These are phyloP conservation scores for Ceratocystiopsis sp. DNA, from an alignment of 2,329 filamentous ascomycete genomes.

Conservation along the genomic window DNA sequence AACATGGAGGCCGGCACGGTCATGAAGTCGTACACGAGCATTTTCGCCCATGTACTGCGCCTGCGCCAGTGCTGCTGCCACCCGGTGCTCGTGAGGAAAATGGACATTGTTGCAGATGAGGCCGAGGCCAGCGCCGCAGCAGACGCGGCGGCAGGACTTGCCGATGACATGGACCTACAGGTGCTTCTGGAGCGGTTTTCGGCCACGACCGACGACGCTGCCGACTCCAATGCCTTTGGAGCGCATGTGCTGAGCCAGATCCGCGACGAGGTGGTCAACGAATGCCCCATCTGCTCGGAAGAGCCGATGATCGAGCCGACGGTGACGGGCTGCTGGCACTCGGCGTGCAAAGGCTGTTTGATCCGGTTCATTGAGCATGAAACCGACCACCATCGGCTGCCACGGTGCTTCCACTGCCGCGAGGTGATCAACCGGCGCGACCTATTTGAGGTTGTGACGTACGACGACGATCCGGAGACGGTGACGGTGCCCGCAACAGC, in stretches of 20 bases:
- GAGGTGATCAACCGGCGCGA: constrained; percentile 67
- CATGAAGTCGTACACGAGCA: constrained; percentile 89
- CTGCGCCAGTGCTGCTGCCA: constrained; percentile 91
- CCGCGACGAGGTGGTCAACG: constrained; percentile 68
- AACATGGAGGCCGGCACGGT: constrained; percentile 86
- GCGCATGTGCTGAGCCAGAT: constrained; percentile 83
- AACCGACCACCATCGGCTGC: constrained; percentile 53
- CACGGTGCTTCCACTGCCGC: constrained; percentile 82
- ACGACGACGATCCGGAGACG: constrained; percentile 40
- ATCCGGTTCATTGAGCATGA: constrained; percentile 80
- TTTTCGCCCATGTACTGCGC: constrained; percentile 89
- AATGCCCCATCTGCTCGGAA: constrained; percentile 89
- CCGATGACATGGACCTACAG: constrained; percentile 91
- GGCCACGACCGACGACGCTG: constrained; percentile 42
- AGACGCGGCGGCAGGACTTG: constrained; percentile 63
- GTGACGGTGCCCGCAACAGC: not conserved
- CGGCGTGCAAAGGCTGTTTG: constrained; percentile 87
- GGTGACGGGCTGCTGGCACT: constrained; percentile 96
- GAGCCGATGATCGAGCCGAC: constrained; percentile 91
- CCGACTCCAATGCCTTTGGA: constrained; percentile 56
- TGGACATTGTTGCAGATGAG: constrained; percentile 71
- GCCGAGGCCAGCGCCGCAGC: constrained; percentile 62
- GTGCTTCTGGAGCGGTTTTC: constrained; percentile 75
- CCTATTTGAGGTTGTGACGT: constrained; percentile 78
- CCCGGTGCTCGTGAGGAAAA: constrained; percentile 74